Conservation (phyloP, 2,329 filamentous ascomycete genomes). For the Ceratocystis diversiconidia region DNA sequence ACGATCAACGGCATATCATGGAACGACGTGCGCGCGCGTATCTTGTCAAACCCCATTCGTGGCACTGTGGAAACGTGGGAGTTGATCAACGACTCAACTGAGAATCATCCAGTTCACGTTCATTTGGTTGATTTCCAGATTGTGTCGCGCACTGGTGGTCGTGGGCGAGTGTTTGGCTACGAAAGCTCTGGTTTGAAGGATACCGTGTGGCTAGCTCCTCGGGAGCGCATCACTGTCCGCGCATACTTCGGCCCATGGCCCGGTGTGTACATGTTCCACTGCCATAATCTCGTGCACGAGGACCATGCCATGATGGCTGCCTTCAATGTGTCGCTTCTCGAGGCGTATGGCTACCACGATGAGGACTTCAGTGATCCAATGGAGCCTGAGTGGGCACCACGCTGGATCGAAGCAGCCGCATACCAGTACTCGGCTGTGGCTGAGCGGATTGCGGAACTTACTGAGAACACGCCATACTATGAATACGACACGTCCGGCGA, state of each 20-base stretch:
- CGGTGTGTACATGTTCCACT: conserved; percentile 38
- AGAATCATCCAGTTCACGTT: conserved; percentile 42
- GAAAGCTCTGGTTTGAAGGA: conserved; percentile 43
- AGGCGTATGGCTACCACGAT: conserved; percentile 29
- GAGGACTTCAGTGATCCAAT: conserved; percentile 28
- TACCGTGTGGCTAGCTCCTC: conserved; percentile 38
- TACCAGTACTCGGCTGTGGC: conserved; percentile 3
- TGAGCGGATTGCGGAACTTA: conserved; percentile 9
- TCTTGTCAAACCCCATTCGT: conserved; percentile 34
- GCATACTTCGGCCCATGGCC: conserved; percentile 39
- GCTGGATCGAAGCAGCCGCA: not conserved
- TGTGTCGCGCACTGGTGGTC: conserved; percentile 33
- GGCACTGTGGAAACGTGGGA: conserved; percentile 37
- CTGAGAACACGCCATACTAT: conserved; percentile 14
- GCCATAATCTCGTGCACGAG: conserved; percentile 34
- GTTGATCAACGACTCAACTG: conserved; percentile 35
- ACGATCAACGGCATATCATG: conserved; percentile 38
- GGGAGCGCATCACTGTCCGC: conserved; percentile 37
- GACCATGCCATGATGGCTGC: conserved; percentile 35
- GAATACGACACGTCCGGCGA: not conserved
- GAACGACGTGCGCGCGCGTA: conserved; percentile 32
- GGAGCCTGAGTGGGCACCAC: conserved; percentile 25
- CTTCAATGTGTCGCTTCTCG: conserved; percentile 30
- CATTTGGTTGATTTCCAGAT: conserved; percentile 46
- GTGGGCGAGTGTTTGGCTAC: conserved; percentile 33